phyloP scores from a whole-genome alignment of 169 alveolate species.

The Eimeria tenella region DNA sequence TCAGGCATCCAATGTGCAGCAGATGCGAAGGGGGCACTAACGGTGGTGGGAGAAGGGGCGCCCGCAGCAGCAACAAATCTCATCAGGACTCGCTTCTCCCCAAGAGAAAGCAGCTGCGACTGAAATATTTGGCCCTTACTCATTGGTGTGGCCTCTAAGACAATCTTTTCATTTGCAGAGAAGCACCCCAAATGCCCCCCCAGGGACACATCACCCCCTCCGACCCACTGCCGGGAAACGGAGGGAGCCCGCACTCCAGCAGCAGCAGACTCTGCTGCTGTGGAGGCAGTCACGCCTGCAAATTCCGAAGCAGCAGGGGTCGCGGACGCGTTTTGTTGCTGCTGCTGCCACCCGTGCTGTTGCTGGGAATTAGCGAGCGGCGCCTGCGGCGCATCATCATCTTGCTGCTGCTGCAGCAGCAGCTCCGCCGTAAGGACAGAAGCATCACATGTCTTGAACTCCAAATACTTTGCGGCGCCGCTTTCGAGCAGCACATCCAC shows the following conservation, averaged over 20 bases:
- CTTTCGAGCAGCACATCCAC: slow-evolving; percentile 52
- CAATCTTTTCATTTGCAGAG: not conserved
- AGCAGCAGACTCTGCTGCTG: slow-evolving; percentile 36
- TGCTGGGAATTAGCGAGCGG: not conserved
- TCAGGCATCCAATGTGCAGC: slow-evolving; percentile 46
- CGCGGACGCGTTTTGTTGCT: not conserved
- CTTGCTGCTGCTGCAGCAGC: slow-evolving; percentile 44
- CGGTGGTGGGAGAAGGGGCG: slow-evolving; percentile 38
- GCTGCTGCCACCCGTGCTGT: not conserved
- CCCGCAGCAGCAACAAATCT: slow-evolving; percentile 59
- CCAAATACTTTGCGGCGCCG: slow-evolving; percentile 49
- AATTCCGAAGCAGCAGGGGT: not conserved
- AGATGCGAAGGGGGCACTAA: slow-evolving; percentile 50
- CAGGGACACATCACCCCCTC: not conserved
- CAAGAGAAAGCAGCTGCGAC: not conserved
- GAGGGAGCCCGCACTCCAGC: slow-evolving; percentile 10
- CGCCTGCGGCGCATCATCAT: not conserved
- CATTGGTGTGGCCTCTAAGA: slow-evolving; percentile 22
- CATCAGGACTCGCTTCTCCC: slow-evolving; percentile 31
- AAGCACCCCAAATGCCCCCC: slow-evolving; percentile 1
- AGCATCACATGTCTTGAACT: slow-evolving; percentile 52
- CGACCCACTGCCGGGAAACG: not conserved
- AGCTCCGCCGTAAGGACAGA: slow-evolving; percentile 50
- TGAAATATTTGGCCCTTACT: slow-evolving; percentile 53
- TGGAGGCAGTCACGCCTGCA: not conserved